Percentiles rank a stretch among this genome's conserved stretches.
Conservation (phyloP, 176 grass and related monocot genomes). For the Phoenix roebelenii region DNA sequence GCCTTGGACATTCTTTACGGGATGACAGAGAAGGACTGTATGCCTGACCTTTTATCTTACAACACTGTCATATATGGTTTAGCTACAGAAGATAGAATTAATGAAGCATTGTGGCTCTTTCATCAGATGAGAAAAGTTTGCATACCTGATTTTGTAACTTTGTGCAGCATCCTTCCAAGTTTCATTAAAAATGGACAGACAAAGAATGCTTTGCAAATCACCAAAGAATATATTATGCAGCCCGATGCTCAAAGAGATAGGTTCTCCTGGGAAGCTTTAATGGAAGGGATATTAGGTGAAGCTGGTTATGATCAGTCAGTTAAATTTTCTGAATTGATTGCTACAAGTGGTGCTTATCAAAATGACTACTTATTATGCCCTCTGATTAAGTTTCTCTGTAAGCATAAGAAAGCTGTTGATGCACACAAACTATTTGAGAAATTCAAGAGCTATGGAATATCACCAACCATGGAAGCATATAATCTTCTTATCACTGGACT, state of each 20-base stretch:
- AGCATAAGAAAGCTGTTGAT: constrained; percentile 47
- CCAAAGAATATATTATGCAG: constrained; percentile 43
- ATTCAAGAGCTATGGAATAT: constrained; percentile 52
- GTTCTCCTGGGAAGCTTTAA: constrained; percentile 44
- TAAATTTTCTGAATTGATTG: constrained; percentile 51
- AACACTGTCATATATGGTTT: constrained; percentile 75
- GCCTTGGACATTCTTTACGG: constrained; percentile 61
- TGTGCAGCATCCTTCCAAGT: constrained; percentile 67
- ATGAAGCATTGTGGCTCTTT: constrained; percentile 64
- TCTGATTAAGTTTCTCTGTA: constrained; percentile 77
- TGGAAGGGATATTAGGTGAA: constrained; percentile 76
- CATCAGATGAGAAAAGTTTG: constrained; percentile 89
- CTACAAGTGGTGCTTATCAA: constrained; percentile 34
- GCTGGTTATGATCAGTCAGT: constrained; percentile 54
- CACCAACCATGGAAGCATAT: constrained; percentile 47
- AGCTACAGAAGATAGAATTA: constrained; percentile 62
- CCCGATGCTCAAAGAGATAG: constrained; percentile 39
- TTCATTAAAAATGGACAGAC: constrained; percentile 64
- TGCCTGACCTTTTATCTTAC: constrained; percentile 81
- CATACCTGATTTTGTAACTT: constrained; percentile 61
- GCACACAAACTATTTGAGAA: constrained; percentile 55
- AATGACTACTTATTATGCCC: constrained; percentile 74
- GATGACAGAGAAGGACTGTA: constrained; percentile 51
- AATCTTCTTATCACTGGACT: constrained; percentile 73
- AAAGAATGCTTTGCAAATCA: constrained; percentile 48